Percentiles rank a stretch among this genome's conserved stretches.
Evolutionary conservation across 1,139 yeast species (phyloP).

Genomic region (Taphrina deformans): DNA sequence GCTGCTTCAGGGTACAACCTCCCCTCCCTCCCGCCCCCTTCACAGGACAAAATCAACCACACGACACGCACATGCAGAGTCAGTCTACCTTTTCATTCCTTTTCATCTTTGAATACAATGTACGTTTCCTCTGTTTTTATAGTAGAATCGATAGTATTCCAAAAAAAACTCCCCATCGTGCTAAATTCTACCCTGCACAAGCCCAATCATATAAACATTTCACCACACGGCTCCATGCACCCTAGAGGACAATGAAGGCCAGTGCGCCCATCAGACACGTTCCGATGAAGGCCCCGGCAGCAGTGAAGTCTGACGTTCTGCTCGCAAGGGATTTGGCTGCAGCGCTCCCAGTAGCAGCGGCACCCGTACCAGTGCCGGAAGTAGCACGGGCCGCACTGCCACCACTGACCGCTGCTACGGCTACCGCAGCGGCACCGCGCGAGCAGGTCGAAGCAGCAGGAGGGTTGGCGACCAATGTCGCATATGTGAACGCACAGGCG

Average conservation of each 20-base stretch:
- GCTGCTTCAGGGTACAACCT: too few relatives aligned
- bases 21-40: too few relatives aligned
- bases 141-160: too few relatives aligned
- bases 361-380: neutral
- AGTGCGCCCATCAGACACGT: neutral
- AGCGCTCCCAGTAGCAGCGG: neutral
- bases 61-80: too few relatives aligned
- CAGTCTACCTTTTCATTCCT: neutral
- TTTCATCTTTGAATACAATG: too few relatives aligned
- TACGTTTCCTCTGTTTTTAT: too few relatives aligned
- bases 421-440: constrained; percentile 11
- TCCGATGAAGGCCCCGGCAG: neutral
- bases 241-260: constrained; percentile 11
- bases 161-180: neutral
- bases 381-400: neutral
- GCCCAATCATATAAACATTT: neutral
- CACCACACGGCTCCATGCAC: neutral
- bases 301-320: neutral
- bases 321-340: neutral
- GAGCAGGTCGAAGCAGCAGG: constrained; percentile 19
- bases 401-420: neutral
- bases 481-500: constrained; percentile 36
- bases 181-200: neutral
- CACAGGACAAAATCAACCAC: too few relatives aligned
- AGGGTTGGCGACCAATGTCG: constrained; percentile 19